phyloP scores from a whole-genome alignment of 305 asterid species.

The Solanum hybrid region DNA sequence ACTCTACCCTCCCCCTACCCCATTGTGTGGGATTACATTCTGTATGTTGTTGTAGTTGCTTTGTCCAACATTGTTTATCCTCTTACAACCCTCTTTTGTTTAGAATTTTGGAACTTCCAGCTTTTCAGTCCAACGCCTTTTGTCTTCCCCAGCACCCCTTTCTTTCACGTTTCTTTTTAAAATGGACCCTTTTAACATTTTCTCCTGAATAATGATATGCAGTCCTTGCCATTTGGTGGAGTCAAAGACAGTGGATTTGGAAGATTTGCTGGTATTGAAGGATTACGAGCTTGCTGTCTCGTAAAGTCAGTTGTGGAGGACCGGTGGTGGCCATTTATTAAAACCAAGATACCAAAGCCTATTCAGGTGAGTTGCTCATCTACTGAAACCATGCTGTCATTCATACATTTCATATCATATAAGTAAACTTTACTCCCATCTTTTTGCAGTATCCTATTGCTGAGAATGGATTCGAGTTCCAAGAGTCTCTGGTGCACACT shows the following conservation, averaged over 20 bases:
- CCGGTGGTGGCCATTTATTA: conserved; percentile 90
- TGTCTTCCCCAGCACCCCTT: background rate
- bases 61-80: background rate
- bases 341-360: conserved; percentile 91
- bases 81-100: background rate
- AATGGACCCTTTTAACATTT: background rate
- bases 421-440: background rate
- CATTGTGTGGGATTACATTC: background rate
- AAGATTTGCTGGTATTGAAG: conserved; percentile 95
- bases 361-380: conserved; percentile 48
- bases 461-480: conserved; percentile 75
- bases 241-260: conserved; percentile 96
- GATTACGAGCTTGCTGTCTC: conserved; percentile 93
- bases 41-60: background rate
- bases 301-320: conserved; percentile 92
- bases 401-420: background rate
- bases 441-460: conserved; percentile 64
- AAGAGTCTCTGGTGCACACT: conserved; percentile 65
- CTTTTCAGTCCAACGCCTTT: background rate
- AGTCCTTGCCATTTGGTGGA: conserved; percentile 99
- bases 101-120: background rate
- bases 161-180: background rate
- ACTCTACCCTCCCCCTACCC: background rate
- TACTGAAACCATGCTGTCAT: background rate
- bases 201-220: conserved; percentile 11